Percentiles rank a stretch among this genome's conserved stretches.
These are phyloP conservation scores for Termitomyces sp. DNA, from an alignment of 768 basidiomycete genomes.

Conservation along the genomic window DNA sequence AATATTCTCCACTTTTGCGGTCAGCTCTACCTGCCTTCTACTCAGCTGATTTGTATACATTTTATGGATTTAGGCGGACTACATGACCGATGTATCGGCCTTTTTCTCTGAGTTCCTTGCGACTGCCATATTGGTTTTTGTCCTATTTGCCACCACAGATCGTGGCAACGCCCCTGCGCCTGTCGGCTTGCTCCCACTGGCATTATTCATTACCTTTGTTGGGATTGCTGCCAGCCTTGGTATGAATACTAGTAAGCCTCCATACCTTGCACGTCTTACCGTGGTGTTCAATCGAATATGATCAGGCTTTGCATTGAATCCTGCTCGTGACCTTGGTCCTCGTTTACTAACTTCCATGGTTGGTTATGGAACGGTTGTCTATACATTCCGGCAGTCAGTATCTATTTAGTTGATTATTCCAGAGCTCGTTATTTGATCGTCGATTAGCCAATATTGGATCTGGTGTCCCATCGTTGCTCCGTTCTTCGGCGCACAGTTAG, in stretches of 20 bases:
- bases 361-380: conserved; percentile 56
- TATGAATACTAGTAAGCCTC: conserved; percentile 46
- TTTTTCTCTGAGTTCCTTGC: conserved; percentile 55
- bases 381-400: conserved; percentile 38
- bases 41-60: not conserved
- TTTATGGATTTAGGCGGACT: conserved; percentile 11
- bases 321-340: conserved; percentile 47
- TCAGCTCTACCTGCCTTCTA: conserved; percentile 22
- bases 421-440: not conserved
- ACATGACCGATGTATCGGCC: conserved; percentile 32
- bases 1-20: conserved; percentile 59
- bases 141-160: conserved; percentile 52
- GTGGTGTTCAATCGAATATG: not conserved
- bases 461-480: conserved; percentile 67
- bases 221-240: conserved; percentile 56
- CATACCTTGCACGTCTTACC: not conserved
- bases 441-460: conserved; percentile 57
- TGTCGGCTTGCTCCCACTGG: conserved; percentile 49
- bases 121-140: conserved; percentile 51
- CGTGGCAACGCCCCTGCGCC: conserved; percentile 45
- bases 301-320: conserved; percentile 31
- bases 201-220: conserved; percentile 51
- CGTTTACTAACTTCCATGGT: conserved; percentile 66
- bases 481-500: conserved; percentile 56
- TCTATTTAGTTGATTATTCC: not conserved